These are phyloP conservation scores for Hamigera avellanea DNA, from an alignment of 495 filamentous ascomycete genomes.

Conservation along the genomic window DNA sequence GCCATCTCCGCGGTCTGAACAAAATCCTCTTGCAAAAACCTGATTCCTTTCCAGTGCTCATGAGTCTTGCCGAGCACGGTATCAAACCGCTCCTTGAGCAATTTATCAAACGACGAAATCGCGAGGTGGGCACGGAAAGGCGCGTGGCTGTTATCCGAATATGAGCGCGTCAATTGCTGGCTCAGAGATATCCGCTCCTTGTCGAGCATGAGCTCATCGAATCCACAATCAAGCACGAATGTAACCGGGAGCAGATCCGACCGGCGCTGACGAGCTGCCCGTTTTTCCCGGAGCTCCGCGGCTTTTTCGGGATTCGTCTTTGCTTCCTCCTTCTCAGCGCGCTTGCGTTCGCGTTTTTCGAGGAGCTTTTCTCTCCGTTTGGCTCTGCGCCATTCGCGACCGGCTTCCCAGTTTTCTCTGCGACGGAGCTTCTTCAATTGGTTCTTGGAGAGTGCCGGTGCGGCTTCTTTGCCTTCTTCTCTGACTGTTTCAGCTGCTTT, in stretches of 20 bases:
- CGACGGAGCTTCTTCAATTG: constrained; percentile 62
- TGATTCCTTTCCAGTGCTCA: constrained; percentile 66
- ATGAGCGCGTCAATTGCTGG: constrained; percentile 72
- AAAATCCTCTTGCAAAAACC: constrained; percentile 61
- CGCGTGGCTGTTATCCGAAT: constrained; percentile 71
- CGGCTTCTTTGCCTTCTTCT: constrained; percentile 6
- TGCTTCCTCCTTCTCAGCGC: constrained; percentile 19
- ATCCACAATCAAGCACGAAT: constrained; percentile 82
- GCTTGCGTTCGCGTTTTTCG: constrained; percentile 49
- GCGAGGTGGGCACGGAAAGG: constrained; percentile 55
- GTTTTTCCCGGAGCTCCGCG: constrained; percentile 13
- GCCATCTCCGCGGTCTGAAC: constrained; percentile 48
- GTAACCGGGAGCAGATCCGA: constrained; percentile 55
- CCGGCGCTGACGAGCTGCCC: constrained; percentile 19
- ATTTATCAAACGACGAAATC: constrained; percentile 64
- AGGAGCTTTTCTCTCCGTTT: constrained; percentile 61
- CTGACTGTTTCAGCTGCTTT: constrained; percentile 5
- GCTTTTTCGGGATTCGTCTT: background rate
- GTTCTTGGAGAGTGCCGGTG: constrained; percentile 58
- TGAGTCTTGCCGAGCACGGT: constrained; percentile 55
- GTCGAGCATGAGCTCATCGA: constrained; percentile 77
- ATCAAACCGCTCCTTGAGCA: constrained; percentile 69
- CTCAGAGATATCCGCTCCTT: constrained; percentile 73
- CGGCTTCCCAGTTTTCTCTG: constrained; percentile 55
- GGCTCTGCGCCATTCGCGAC: constrained; percentile 54